Evolutionary conservation across 345 rosid genomes (phyloP).

Genomic region (Euphorbia lathyris): DNA sequence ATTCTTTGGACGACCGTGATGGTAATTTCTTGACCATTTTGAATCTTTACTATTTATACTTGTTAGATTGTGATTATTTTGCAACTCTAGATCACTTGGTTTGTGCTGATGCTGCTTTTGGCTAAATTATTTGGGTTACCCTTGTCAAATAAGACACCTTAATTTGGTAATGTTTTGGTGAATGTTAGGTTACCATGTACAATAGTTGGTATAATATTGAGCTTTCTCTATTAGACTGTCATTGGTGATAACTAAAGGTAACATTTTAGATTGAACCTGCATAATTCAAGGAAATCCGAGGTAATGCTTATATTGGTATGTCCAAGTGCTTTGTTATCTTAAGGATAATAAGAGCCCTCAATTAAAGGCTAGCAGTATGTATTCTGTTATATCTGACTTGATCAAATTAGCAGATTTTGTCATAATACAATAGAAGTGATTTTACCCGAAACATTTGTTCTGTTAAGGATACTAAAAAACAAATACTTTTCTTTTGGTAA

Average conservation of each 20-base stretch:
- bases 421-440: not conserved
- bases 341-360: not conserved
- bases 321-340: not conserved
- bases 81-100: not conserved
- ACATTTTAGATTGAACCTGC: not conserved
- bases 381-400: no score
- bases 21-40: constrained; percentile 43
- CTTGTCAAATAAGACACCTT: not conserved
- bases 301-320: no score
- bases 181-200: not conserved
- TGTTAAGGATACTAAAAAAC: not conserved
- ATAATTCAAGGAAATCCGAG: not conserved
- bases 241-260: not conserved
- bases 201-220: not conserved
- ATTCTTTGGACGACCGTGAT: constrained; percentile 76
- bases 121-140: constrained; percentile 2
- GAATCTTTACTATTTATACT: not conserved
- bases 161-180: constrained; percentile 4
- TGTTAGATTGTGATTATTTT: constrained; percentile 3
- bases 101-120: not conserved
- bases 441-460: not conserved
- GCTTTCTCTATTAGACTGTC: not conserved
- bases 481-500: no score
- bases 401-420: not conserved
- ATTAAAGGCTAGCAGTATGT: no score